These are phyloP conservation scores for Glycine tomentella DNA, from an alignment of 306 rosid species.

Conservation along the genomic window DNA sequence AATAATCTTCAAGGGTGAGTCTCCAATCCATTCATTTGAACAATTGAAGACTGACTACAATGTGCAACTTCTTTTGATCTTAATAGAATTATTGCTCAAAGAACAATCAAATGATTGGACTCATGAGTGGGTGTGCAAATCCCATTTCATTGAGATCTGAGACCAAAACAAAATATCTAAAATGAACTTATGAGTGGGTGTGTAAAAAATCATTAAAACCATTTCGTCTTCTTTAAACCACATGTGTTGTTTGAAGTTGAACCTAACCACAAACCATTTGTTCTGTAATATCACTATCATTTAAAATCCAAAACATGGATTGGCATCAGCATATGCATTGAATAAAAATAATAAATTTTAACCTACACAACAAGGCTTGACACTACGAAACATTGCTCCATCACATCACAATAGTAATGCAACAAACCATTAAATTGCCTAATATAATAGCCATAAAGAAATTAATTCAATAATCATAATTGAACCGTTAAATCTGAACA, in stretches of 20 bases:
- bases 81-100: neutral
- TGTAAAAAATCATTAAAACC: constrained; percentile 4
- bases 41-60: neutral
- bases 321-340: neutral
- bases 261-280: neutral
- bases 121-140: neutral
- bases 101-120: constrained; percentile 1
- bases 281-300: neutral
- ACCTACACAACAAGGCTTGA: neutral
- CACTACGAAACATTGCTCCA: constrained; percentile 5
- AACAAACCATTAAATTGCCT: neutral
- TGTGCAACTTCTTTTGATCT: neutral
- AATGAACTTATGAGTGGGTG: neutral
- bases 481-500: neutral
- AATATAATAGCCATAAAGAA: neutral
- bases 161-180: neutral
- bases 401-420: neutral
- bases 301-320: neutral
- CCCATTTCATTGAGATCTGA: constrained; percentile 14
- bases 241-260: neutral
- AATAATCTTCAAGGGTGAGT: neutral
- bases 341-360: neutral
- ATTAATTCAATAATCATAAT: neutral
- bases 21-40: neutral
- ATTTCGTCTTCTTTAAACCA: neutral